These are phyloP conservation scores for Hypoxylon sp. DNA, from an alignment of 2,329 filamentous ascomycete species.

Conservation along the genomic window DNA sequence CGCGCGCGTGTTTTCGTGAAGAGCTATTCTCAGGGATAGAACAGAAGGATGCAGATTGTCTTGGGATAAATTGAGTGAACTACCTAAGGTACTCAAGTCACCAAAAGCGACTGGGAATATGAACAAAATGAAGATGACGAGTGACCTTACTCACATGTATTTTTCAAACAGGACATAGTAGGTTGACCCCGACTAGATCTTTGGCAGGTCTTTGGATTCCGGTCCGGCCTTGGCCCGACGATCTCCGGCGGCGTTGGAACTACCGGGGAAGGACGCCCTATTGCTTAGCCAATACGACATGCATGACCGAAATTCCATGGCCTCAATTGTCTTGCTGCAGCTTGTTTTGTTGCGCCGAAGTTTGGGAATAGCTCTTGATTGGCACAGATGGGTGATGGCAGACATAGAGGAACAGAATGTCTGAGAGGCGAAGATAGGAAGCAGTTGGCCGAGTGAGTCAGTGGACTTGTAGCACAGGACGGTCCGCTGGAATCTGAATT, in stretches of 20 bases:
- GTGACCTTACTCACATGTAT: background rate
- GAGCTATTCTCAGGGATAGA: no score
- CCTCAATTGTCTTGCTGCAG: slow-evolving; percentile 11
- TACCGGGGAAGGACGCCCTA: slow-evolving; percentile 19
- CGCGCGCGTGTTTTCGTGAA: no score
- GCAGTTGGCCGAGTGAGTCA: slow-evolving; percentile 21
- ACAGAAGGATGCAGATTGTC: background rate
- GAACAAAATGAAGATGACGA: background rate
- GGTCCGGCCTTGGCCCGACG: slow-evolving; percentile 36
- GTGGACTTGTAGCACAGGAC: slow-evolving; percentile 19
- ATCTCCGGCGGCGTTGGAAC: slow-evolving; percentile 42
- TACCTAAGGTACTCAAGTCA: background rate
- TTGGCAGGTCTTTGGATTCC: slow-evolving; percentile 2
- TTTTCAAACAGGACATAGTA: background rate
- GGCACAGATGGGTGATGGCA: background rate
- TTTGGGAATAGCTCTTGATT: slow-evolving; percentile 3
- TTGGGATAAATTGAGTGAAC: background rate
- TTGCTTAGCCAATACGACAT: slow-evolving; percentile 9
- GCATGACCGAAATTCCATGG: slow-evolving; percentile 8
- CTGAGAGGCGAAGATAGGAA: background rate
- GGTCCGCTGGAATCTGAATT: slow-evolving; percentile 29
- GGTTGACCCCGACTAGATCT: background rate
- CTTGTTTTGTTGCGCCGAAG: background rate
- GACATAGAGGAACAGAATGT: background rate
- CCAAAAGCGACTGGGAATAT: background rate